These are phyloP conservation scores for Alternaria sp. DNA, from an alignment of 2,329 filamentous ascomycete genomes.

Conservation along the genomic window DNA sequence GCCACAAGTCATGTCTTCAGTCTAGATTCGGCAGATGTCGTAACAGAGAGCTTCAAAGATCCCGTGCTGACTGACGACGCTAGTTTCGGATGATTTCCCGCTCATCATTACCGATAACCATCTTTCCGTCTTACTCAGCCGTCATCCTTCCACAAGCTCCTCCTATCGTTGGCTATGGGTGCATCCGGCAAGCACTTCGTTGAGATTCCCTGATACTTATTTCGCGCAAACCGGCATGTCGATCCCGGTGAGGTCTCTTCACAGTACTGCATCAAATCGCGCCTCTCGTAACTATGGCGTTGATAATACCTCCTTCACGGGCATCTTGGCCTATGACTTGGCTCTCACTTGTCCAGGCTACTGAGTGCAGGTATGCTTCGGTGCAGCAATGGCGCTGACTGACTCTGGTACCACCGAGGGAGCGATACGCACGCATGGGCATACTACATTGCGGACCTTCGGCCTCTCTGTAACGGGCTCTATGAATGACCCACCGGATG, in stretches of 20 bases:
- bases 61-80: constrained; percentile 18
- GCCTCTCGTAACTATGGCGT: constrained; percentile 17
- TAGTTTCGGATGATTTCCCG: constrained; percentile 9
- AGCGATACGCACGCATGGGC: constrained; percentile 17
- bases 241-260: constrained; percentile 1
- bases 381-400: constrained; percentile 23
- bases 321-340: neutral
- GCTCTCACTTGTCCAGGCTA: neutral
- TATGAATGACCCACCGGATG: neutral
- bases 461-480: neutral
- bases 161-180: constrained; percentile 6
- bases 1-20: neutral
- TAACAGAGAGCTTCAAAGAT: neutral
- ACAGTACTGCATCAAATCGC: constrained; percentile 4
- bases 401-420: constrained; percentile 5
- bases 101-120: constrained; percentile 22
- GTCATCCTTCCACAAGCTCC: constrained; percentile 7
- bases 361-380: constrained; percentile 5
- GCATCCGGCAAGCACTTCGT: constrained; percentile 1
- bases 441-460: neutral
- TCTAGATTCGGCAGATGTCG: neutral
- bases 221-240: constrained; percentile 1
- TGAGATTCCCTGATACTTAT: neutral
- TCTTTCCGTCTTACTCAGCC: constrained; percentile 30
- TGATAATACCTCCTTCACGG: constrained; percentile 4